phyloP scores from a whole-genome alignment of 2,329 filamentous ascomycete species.

The Nannizziopsis barbatae region DNA sequence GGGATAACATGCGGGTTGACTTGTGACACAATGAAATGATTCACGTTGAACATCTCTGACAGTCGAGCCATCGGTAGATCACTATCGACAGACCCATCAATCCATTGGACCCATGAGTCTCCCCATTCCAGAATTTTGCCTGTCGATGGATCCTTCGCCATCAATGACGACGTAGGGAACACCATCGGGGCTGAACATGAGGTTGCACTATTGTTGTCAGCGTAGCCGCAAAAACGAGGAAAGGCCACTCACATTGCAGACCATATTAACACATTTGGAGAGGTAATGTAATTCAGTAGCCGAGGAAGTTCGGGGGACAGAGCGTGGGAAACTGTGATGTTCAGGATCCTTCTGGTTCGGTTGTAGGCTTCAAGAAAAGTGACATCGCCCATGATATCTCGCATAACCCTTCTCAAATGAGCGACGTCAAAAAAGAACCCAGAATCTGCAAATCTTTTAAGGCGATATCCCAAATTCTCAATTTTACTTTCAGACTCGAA shows the following conservation, averaged over 20 bases:
- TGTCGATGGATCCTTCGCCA: conserved; percentile 75
- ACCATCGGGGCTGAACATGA: conserved; percentile 86
- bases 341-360: conserved; percentile 79
- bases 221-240: background rate
- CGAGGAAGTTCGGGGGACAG: conserved; percentile 78
- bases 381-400: conserved; percentile 67
- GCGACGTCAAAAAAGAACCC: conserved; percentile 77
- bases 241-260: conserved; percentile 60
- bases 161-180: conserved; percentile 65
- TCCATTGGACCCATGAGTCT: conserved; percentile 72
- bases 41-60: conserved; percentile 94
- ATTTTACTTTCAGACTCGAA: conserved; percentile 55
- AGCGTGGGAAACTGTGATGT: conserved; percentile 84
- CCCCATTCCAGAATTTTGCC: conserved; percentile 74
- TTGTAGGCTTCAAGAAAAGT: conserved; percentile 96
- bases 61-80: conserved; percentile 84
- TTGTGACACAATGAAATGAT: conserved; percentile 95
- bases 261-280: conserved; percentile 91
- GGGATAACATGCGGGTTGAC: conserved; percentile 90
- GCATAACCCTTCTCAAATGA: conserved; percentile 72
- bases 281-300: conserved; percentile 83
- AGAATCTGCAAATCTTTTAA: conserved; percentile 64
- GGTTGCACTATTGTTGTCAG: conserved; percentile 48
- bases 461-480: conserved; percentile 56
- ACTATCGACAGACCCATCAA: conserved; percentile 90